Evolutionary conservation across 2,329 filamentous ascomycete genomes (phyloP).

Genomic region (Ceratocystis diversiconidia): DNA sequence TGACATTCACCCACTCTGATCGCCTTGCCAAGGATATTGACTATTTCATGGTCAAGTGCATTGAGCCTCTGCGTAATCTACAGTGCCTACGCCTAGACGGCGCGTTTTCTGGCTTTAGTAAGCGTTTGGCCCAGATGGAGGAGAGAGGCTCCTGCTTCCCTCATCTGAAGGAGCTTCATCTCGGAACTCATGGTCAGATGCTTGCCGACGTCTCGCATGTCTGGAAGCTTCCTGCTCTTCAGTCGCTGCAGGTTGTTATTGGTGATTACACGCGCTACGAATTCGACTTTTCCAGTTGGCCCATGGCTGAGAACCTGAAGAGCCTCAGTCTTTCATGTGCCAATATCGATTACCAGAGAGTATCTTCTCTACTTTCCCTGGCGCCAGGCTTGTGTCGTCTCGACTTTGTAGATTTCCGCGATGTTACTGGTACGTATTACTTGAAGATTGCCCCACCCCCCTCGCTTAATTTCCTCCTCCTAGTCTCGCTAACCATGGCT

Average conservation of each 20-base stretch:
- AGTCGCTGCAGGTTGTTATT: conserved; percentile 9
- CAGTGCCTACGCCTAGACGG: conserved; percentile 9
- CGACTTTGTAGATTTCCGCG: conserved; percentile 13
- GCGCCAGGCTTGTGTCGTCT: conserved; percentile 11
- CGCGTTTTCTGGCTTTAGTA: conserved; percentile 12
- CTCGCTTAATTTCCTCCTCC: not conserved
- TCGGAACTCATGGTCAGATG: conserved; percentile 12
- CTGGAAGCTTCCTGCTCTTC: conserved; percentile 10
- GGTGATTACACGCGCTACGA: conserved; percentile 9
- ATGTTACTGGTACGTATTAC: conserved; percentile 10
- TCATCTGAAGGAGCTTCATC: conserved; percentile 2
- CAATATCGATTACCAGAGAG: conserved; percentile 14
- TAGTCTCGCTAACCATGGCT: not conserved
- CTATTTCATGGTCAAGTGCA: conserved; percentile 16
- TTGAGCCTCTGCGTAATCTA: conserved; percentile 13
- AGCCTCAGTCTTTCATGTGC: conserved; percentile 1
- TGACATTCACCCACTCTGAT: conserved; percentile 2
- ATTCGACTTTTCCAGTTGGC: conserved; percentile 9
- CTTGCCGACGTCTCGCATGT: conserved; percentile 1
- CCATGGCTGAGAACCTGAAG: not conserved
- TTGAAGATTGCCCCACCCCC: not conserved
- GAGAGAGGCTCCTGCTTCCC: conserved; percentile 8
- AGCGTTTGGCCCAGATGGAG: conserved; percentile 5
- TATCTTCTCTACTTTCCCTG: conserved; percentile 10
- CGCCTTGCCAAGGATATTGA: not conserved